Evolutionary conservation across 176 grass and related monocot genomes (phyloP).

Genomic region (Cocos nucifera): DNA sequence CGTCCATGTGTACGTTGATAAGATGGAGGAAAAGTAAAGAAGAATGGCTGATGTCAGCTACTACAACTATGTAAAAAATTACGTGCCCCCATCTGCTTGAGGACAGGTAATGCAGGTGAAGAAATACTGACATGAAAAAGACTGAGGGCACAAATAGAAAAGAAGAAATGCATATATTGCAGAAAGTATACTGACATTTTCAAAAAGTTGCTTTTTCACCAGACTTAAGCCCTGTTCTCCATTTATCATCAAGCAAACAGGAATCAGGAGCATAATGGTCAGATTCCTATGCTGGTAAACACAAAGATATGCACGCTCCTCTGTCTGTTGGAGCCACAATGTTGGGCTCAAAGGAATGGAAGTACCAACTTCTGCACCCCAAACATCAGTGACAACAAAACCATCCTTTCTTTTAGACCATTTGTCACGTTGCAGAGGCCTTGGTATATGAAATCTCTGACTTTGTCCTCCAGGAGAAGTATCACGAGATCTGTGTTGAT

Average conservation of each 20-base stretch:
- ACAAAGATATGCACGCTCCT: conserved; percentile 75
- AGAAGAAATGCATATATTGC: not conserved
- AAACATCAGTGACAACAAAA: conserved; percentile 54
- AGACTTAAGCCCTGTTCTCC: conserved; percentile 64
- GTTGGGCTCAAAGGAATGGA: conserved; percentile 40
- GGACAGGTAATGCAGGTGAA: not conserved
- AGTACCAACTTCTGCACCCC: conserved; percentile 35
- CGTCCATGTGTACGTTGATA: no score
- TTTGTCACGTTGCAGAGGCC: conserved; percentile 69
- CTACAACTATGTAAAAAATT: no score
- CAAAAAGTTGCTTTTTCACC: conserved; percentile 71
- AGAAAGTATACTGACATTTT: conserved; percentile 55
- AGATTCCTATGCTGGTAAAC: conserved; percentile 72
- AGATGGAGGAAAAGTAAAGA: no score
- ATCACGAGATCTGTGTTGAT: conserved; percentile 53
- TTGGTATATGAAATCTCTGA: conserved; percentile 45
- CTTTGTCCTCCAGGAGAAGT: conserved; percentile 62
- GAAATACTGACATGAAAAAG: not conserved
- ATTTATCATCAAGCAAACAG: conserved; percentile 58
- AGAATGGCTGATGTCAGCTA: no score
- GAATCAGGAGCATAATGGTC: conserved; percentile 67
- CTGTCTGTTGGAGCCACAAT: conserved; percentile 69
- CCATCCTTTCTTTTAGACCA: conserved; percentile 90
- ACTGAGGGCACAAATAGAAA: not conserved
- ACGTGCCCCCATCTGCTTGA: no score